These are phyloP conservation scores for Corylus americana DNA, from an alignment of 306 rosid genomes.

Conservation along the genomic window DNA sequence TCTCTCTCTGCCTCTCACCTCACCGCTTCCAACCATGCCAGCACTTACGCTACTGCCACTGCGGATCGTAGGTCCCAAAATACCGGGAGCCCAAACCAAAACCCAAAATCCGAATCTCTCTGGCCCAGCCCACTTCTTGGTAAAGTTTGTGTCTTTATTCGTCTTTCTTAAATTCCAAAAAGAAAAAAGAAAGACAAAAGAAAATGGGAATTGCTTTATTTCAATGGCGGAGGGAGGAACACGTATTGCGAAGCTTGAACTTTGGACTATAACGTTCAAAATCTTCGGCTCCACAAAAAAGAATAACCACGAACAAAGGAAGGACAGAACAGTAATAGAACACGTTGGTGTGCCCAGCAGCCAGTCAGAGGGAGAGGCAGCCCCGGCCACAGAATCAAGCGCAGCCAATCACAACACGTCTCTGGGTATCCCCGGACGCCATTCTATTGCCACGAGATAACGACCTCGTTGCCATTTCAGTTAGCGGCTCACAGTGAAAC, in stretches of 20 bases:
- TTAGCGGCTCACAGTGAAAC: constrained; percentile 40
- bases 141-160: not conserved
- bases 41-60: not conserved
- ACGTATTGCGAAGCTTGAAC: not conserved
- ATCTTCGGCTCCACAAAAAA: not conserved
- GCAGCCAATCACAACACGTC: constrained; percentile 7
- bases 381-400: constrained; percentile 8
- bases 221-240: not conserved
- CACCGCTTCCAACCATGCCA: too few relatives aligned
- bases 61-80: too few relatives aligned
- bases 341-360: constrained; percentile 41
- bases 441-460: constrained; percentile 5
- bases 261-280: not conserved
- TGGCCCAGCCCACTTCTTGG: not conserved
- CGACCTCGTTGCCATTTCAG: constrained; percentile 26
- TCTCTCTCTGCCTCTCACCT: not conserved
- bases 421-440: not conserved
- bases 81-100: not conserved
- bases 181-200: too few relatives aligned
- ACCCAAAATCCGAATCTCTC: not conserved
- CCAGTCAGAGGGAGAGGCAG: constrained; percentile 34
- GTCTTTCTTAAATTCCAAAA: not conserved
- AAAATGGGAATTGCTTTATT: too few relatives aligned
- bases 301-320: not conserved
- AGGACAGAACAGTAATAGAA: constrained; percentile 25